phyloP scores from a whole-genome alignment of 2,329 filamentous ascomycete genomes.

The Verticillium tricorpus region DNA sequence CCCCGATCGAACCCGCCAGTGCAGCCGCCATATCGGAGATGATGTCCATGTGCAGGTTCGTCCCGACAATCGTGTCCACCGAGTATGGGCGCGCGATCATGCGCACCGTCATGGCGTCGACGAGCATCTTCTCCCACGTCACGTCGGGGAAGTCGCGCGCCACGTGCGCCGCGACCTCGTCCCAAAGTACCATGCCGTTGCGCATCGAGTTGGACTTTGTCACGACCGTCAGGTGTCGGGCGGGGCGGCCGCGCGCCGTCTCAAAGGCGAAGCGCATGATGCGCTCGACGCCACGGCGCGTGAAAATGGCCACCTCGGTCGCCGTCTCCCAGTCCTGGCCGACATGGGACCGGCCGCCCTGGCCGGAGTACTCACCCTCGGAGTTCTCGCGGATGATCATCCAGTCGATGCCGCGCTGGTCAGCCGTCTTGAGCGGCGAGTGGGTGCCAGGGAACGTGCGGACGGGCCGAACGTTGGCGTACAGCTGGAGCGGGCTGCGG shows the following conservation, averaged over 20 bases:
- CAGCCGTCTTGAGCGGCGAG: slow-evolving; percentile 47
- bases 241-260: slow-evolving; percentile 43
- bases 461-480: slow-evolving; percentile 61
- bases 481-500: slow-evolving; percentile 60
- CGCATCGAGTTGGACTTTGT: slow-evolving; percentile 64
- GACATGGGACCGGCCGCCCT: slow-evolving; percentile 55
- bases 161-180: slow-evolving; percentile 53
- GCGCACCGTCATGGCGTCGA: slow-evolving; percentile 42
- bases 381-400: slow-evolving; percentile 63
- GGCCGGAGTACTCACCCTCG: slow-evolving; percentile 61
- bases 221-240: slow-evolving; percentile 57
- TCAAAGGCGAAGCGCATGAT: slow-evolving; percentile 62
- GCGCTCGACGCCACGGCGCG: slow-evolving; percentile 53
- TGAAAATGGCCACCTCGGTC: slow-evolving; percentile 61
- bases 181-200: slow-evolving; percentile 66
- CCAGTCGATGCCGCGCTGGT: slow-evolving; percentile 54
- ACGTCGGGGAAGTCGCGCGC: slow-evolving; percentile 56
- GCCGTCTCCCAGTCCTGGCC: slow-evolving; percentile 54
- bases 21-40: slow-evolving; percentile 64
- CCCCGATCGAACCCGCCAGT: slow-evolving; percentile 64
- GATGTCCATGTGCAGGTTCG: slow-evolving; percentile 58
- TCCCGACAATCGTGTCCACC: slow-evolving; percentile 59
- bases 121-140: slow-evolving; percentile 58
- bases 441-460: slow-evolving; percentile 52
- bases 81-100: slow-evolving; percentile 57